A percentile compares a stretch with the other conserved stretches of the same genome.
These are phyloP conservation scores for Penicillium paxilli DNA, from an alignment of 495 filamentous ascomycete genomes.

Conservation along the genomic window DNA sequence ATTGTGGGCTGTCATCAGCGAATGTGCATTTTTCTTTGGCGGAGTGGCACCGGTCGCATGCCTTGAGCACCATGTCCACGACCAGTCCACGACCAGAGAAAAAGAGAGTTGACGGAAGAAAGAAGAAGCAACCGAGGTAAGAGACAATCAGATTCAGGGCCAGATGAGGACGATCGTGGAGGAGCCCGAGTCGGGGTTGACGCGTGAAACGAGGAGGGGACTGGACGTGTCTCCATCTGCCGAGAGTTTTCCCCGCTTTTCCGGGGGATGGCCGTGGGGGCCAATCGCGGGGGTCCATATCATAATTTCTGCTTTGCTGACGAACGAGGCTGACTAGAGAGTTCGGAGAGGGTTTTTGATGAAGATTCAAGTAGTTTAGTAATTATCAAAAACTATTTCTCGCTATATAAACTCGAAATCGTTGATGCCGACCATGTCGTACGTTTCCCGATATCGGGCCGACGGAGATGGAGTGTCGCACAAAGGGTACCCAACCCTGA, in stretches of 20 bases:
- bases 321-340: neutral
- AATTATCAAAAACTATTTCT: neutral
- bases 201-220: conserved; percentile 1
- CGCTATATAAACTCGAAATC: neutral
- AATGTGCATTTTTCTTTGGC: conserved; percentile 28
- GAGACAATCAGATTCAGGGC: neutral
- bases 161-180: neutral
- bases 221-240: neutral
- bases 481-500: too few species aligned
- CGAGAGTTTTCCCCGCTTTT: conserved; percentile 3
- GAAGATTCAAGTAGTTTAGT: neutral
- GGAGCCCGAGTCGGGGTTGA: neutral
- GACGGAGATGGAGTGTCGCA: neutral
- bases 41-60: conserved; percentile 26
- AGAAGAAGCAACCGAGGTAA: neutral
- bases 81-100: neutral
- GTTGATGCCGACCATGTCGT: neutral
- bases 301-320: neutral
- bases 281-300: neutral
- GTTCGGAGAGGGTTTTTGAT: neutral
- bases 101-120: neutral
- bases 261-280: conserved; percentile 1
- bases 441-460: neutral
- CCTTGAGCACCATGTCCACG: conserved; percentile 23
- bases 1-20: conserved; percentile 16